Base-by-base conservation (phyloP, 1,284 basidiomycete genomes). In the Austroboletus rostrupii region DNA sequence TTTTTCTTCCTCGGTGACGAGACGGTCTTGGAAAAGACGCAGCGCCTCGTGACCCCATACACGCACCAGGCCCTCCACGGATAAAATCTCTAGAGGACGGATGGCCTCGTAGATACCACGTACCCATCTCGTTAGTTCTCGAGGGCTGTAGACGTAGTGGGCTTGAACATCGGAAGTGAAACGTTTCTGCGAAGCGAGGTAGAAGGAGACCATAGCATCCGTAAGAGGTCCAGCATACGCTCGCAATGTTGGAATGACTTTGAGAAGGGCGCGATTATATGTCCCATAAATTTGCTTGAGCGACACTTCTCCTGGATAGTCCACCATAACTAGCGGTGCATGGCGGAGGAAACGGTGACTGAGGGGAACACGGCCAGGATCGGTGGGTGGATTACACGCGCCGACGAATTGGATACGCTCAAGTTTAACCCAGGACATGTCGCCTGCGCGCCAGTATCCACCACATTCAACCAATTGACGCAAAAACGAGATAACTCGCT, bases 371-470 rank as follows among this genome's bases (percentile, higher is more conserved):
- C 97, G 92, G 48, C 97, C 97, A 38, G 97, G 95, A 74, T 99
- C 97, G n/a, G 97, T 99, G 1, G 97, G 97, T 20, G 97, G 97
- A 66, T 99, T 99, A 72, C 97, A 99, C 41, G 97, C 97, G 31
- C 97, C 97, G 37, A 99, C 97, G 64, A 99, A 98, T 69, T 99
- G 97, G 55, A 99, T 97, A 21, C 97, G 87, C 70, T 99, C 97
- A 50, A 99, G 78, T 60, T 87, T 90, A 58, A 99, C 94, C 97
- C 97, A 99, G 9, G 93, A 83, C 80, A 96, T 93, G 69, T 99
- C 97, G 13, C 80, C 83, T 3, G 94, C 84, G 23, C 97, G 81
- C 90, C 96, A 99, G 69, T 93, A 99, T 2, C 97, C 97, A 43
- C 91, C 90, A 26, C 81, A 83, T 71, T 99, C 97, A 44, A 99